Base-by-base conservation (phyloP, 768 basidiomycete genomes). In the Mycena albidolilacea region DNA sequence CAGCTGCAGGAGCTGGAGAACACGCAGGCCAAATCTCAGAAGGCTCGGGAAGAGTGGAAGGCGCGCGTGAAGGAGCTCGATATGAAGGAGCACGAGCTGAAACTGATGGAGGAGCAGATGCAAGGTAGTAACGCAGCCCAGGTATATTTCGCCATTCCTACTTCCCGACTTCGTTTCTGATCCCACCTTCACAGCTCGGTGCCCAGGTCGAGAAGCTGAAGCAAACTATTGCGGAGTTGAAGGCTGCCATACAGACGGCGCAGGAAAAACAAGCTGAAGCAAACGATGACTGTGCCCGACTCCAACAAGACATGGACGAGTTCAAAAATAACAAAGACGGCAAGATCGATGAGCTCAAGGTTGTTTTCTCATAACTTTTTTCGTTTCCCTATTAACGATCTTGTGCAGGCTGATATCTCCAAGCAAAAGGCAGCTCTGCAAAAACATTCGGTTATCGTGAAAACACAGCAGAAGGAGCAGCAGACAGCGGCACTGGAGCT, bases 321-420 rank as follows among this genome's bases (percentile, higher is more conserved):
- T 98, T 99, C 87, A 97, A 98, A 86, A 93, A 97, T 83, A 97
- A 99, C 85, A 98, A 98, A 81, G 98, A 98, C 63, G 96, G 96
- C 59, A 99, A 99, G 84, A 94, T 95, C 67, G 93, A 93, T 19
- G 94, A 99, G 80, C 89, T 99, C 75, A 98, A 97, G 87, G 97
- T 94, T 69, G 58, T 71, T 58, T 21, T 59, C 35, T 52, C 41
- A 44, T 43, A 15, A 5, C 66, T 72, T 44, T 52, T 67, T 46
- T 19, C 59, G 12, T 46, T 46, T 8, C 1, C 50, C 19, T 35
- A 6, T 39, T 66, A 30, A 39, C 46, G n/a, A 59, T 64, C 67
- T 58, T 35, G 7, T n/a, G 1, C 78, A 96, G 96, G 89, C 87
- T 10, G 89, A 91, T 75, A 95, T 99, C 74, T 86, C 87, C 21